Percentiles rank a stretch among this genome's conserved stretches.
Conservation (phyloP, 2,329 filamentous ascomycete genomes). For the Verticillium tricorpus region DNA sequence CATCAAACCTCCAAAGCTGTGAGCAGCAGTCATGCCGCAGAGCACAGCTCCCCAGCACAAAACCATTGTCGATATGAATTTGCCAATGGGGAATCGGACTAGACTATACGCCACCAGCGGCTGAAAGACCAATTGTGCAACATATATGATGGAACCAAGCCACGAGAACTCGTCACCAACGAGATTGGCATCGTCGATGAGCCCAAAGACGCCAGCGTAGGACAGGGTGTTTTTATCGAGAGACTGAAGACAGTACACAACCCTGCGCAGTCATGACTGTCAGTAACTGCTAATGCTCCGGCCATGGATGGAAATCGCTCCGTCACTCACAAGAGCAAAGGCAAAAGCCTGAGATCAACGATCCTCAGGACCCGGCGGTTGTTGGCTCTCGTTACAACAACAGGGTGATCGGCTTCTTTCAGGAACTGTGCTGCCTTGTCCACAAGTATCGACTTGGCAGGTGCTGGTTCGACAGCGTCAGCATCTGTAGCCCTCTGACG, state of each 20-base stretch:
- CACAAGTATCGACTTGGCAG: slow-evolving; percentile 5
- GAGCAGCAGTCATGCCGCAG: slow-evolving; percentile 44
- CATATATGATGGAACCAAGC: slow-evolving; percentile 43
- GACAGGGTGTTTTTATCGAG: slow-evolving; percentile 17
- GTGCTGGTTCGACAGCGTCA: background rate
- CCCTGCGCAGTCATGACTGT: background rate
- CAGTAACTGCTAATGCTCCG: background rate
- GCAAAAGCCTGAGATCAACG: slow-evolving; percentile 38
- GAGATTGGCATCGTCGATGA: slow-evolving; percentile 47
- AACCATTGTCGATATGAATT: slow-evolving; percentile 16
- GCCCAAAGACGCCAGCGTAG: slow-evolving; percentile 61
- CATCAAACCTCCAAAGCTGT: slow-evolving; percentile 39
- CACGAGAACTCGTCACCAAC: slow-evolving; percentile 55
- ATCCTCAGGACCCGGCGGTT: slow-evolving; percentile 41
- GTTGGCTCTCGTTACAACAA: slow-evolving; percentile 46
- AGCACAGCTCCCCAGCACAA: slow-evolving; percentile 19
- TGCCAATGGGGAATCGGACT: slow-evolving; percentile 19
- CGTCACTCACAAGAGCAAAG: slow-evolving; percentile 29
- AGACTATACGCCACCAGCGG: slow-evolving; percentile 16
- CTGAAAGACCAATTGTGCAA: slow-evolving; percentile 24
- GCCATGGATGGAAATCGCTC: background rate
- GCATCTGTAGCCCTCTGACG: background rate
- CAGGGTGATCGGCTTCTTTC: slow-evolving; percentile 35
- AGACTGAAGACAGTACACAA: slow-evolving; percentile 17
- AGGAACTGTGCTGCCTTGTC: slow-evolving; percentile 48